Percentiles rank a stretch among this genome's conserved stretches.
Conservation (phyloP, 345 rosid genomes). For the Lepidium sativum region DNA sequence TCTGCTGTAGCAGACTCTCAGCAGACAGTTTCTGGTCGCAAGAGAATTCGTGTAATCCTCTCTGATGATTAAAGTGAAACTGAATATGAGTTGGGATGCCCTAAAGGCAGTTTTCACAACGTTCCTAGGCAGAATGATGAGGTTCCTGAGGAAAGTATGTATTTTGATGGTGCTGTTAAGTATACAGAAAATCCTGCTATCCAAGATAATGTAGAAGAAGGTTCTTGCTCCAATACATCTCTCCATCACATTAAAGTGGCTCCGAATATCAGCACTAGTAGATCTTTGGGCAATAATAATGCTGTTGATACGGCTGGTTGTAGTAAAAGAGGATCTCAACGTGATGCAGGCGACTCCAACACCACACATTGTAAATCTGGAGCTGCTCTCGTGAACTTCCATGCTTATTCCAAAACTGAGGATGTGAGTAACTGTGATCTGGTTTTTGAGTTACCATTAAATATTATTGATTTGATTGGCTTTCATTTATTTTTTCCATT, state of each 20-base stretch:
- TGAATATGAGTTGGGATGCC: slow-evolving; percentile 30
- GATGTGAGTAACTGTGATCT: slow-evolving; percentile 36
- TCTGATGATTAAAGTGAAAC: slow-evolving; percentile 83
- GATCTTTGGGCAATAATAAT: slow-evolving; percentile 33
- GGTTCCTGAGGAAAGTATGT: slow-evolving; percentile 48
- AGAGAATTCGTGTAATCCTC: slow-evolving; percentile 59
- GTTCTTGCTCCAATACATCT: slow-evolving; percentile 50
- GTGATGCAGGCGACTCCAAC: slow-evolving; percentile 37
- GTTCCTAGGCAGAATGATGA: slow-evolving; percentile 29
- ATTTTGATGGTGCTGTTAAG: slow-evolving; percentile 30
- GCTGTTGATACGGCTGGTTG: slow-evolving; percentile 28
- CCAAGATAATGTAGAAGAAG: slow-evolving; percentile 54
- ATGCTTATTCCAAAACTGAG: slow-evolving; percentile 28
- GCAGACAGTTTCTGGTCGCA: slow-evolving; percentile 50
- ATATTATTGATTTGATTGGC: neutral
- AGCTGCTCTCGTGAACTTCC: slow-evolving; percentile 36
- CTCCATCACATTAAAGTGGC: slow-evolving; percentile 28
- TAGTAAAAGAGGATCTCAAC: slow-evolving; percentile 44
- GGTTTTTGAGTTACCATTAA: slow-evolving; percentile 2
- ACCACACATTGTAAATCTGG: slow-evolving; percentile 21
- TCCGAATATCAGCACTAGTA: slow-evolving; percentile 32
- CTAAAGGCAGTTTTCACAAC: slow-evolving; percentile 23
- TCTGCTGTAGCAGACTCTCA: slow-evolving; percentile 36
- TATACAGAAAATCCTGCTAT: slow-evolving; percentile 30
- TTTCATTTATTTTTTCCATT: neutral